Base-by-base conservation (phyloP, 1,139 yeast genomes). In the Suhomyces ambrosiae region DNA sequence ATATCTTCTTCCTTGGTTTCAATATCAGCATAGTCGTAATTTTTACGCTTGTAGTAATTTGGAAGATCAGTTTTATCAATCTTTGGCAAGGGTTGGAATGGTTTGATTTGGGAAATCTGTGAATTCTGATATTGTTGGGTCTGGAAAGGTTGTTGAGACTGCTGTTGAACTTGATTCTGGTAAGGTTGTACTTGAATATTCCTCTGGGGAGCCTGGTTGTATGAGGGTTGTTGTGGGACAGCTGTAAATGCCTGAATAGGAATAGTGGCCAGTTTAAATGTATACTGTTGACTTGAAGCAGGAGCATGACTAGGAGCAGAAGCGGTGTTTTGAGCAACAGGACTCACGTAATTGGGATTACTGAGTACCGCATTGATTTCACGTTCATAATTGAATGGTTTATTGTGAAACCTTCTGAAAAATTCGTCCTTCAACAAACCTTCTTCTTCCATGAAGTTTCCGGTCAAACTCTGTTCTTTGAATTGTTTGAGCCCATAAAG, bases 401-500 rank as follows among this genome's bases (percentile, higher is more conserved):
- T 48, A 32, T 48, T 47, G 31, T 46, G 51, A 33, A 47, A 48
- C 11, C 46, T 40, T 27, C 49, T 42, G 38, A 48, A 48, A 24
- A 46, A 48, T 23, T 48, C 52, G 18, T 48, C 52, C 17, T 45
- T 42, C 32, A 48, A 40, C 15, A 56, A 45, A 10, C 54, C 55
- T 38, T 69, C 76, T 40, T 71, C 76, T 38, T 66, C 68, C 51
- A 66, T 60, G 47, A 65, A 68, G 37, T 68, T 66, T 36, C 63
- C 66, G 27, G 63, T 64, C 31, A 59, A 60, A 42, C 58, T 57
- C 45, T 70, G 76, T 48, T 70, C 75, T 47, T 68, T 67, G 48
- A 71, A 70, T 52, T 71, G 76, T 48, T 68, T 68, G 61, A 71
- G 62, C 2, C 76, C 76, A 47, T 71, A 71, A 23, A 68, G 58